Evolutionary conservation across 768 basidiomycete genomes (phyloP).

Genomic region (Tricholoma flavovirens): DNA sequence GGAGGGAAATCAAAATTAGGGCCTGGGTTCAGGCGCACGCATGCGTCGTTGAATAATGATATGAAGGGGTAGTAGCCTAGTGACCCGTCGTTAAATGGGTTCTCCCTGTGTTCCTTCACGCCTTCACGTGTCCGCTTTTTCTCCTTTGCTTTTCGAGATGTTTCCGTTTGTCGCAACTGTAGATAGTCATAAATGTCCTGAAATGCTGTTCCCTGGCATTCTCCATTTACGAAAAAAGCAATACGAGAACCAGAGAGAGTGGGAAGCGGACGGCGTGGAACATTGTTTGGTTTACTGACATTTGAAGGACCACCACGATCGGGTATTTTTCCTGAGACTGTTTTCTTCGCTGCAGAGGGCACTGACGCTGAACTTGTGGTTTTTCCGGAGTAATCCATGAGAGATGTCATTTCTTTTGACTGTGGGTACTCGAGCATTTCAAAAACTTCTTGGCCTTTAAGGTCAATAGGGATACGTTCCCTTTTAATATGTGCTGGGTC

Average conservation of each 20-base stretch:
- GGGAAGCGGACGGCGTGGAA: constrained; percentile 60
- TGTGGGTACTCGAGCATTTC: constrained; percentile 87
- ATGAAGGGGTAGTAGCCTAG: constrained; percentile 95
- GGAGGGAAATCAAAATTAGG: constrained; percentile 82
- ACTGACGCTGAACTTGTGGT: constrained; percentile 47
- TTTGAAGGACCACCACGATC: constrained; percentile 43
- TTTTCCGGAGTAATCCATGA: constrained; percentile 75
- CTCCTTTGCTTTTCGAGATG: constrained; percentile 58
- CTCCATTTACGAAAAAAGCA: constrained; percentile 90
- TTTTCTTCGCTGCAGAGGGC: constrained; percentile 59
- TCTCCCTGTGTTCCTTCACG: constrained; percentile 72
- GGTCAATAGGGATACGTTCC: constrained; percentile 89
- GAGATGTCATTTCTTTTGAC: constrained; percentile 86
- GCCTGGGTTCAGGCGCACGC: constrained; percentile 81
- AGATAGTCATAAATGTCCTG: constrained; percentile 86
- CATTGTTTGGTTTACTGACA: constrained; percentile 29
- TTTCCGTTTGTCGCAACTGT: constrained; percentile 63
- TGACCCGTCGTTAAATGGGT: constrained; percentile 89
- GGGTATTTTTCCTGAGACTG: constrained; percentile 63
- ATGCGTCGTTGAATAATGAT: constrained; percentile 87
- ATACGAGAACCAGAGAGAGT: constrained; percentile 66
- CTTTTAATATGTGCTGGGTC: constrained; percentile 83
- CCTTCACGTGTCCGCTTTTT: constrained; percentile 60
- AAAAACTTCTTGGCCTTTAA: constrained; percentile 96
- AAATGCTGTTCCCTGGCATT: constrained; percentile 78